Conservation (phyloP, 441 rosid genomes). For the Aquilaria agallochum region DNA sequence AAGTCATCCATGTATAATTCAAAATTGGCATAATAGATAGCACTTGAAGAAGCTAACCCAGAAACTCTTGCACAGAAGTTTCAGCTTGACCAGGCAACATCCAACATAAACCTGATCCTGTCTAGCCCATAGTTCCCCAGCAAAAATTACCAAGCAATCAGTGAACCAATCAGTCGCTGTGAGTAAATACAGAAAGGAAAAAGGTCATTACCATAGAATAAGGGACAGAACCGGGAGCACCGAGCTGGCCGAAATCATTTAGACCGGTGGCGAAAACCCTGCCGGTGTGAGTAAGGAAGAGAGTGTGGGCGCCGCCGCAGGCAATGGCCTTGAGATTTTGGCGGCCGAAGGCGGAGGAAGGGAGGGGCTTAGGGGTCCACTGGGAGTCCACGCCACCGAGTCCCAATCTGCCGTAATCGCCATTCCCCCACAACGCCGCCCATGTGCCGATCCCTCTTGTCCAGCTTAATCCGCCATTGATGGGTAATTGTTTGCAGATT, state of each 20-base stretch:
- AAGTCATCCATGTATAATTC: too few species aligned
- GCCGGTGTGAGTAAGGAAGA: constrained; percentile 78
- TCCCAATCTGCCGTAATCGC: constrained; percentile 89
- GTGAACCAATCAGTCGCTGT: neutral
- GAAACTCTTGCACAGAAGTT: too few species aligned
- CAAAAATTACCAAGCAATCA: neutral
- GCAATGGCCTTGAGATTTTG: constrained; percentile 55
- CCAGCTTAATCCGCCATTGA: constrained; percentile 1
- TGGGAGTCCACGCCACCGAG: constrained; percentile 66
- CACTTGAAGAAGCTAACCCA: too few species aligned
- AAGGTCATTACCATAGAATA: constrained; percentile 45
- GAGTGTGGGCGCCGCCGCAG: constrained; percentile 98
- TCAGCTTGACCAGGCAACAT: too few species aligned
- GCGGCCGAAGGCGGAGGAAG: constrained; percentile 41
- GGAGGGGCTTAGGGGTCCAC: constrained; percentile 54
- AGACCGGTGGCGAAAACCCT: constrained; percentile 87
- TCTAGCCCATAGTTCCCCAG: neutral
- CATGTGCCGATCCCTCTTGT: constrained; percentile 33
- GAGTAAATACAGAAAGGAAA: neutral
- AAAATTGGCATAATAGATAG: neutral
- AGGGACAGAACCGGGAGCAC: constrained; percentile 34
- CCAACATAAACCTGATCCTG: too few species aligned
- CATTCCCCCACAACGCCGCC: constrained; percentile 94
- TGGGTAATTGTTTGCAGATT: too few species aligned
- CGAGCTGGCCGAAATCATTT: constrained; percentile 92